Percentiles rank a stretch among this genome's conserved stretches.
Conservation (phyloP, 345 rosid species). For the Eucalyptus marginata region DNA sequence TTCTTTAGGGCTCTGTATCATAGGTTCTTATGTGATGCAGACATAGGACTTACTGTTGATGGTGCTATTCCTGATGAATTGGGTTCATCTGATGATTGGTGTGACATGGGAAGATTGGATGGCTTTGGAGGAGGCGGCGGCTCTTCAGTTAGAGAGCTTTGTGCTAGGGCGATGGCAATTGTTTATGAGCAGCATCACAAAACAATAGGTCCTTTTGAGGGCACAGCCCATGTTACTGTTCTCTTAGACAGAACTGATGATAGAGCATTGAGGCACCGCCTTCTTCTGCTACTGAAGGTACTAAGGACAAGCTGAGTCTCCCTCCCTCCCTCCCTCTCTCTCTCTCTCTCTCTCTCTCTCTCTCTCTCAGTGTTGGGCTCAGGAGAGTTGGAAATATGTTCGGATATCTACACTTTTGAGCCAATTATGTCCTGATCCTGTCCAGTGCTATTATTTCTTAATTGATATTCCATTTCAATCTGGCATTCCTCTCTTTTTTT, state of each 20-base stretch:
- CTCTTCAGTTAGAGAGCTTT: slow-evolving; percentile 95
- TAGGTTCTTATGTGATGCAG: slow-evolving; percentile 96
- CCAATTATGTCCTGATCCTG: background rate
- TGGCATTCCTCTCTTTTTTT: background rate
- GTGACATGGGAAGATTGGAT: slow-evolving; percentile 95
- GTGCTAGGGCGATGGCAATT: slow-evolving; percentile 99
- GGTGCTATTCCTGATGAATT: slow-evolving; percentile 96
- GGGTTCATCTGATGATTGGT: slow-evolving; percentile 98
- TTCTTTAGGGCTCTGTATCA: slow-evolving; percentile 98
- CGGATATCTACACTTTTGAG: background rate
- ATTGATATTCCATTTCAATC: background rate
- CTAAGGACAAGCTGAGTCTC: background rate
- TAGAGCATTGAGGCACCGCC: slow-evolving; percentile 96
- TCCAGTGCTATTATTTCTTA: background rate
- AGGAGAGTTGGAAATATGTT: background rate
- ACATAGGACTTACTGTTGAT: slow-evolving; percentile 88
- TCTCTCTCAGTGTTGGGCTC: background rate
- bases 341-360: background rate
- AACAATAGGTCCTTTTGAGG: slow-evolving; percentile 89
- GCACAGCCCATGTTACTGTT: slow-evolving; percentile 89
- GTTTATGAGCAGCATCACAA: slow-evolving; percentile 92
- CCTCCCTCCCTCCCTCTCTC: background rate
- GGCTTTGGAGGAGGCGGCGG: slow-evolving; percentile 99
- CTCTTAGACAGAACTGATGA: slow-evolving; percentile 94
- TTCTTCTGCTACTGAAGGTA: slow-evolving; percentile 92